phyloP scores from a whole-genome alignment of 169 alveolate genomes.

The Perkinsus olseni region DNA sequence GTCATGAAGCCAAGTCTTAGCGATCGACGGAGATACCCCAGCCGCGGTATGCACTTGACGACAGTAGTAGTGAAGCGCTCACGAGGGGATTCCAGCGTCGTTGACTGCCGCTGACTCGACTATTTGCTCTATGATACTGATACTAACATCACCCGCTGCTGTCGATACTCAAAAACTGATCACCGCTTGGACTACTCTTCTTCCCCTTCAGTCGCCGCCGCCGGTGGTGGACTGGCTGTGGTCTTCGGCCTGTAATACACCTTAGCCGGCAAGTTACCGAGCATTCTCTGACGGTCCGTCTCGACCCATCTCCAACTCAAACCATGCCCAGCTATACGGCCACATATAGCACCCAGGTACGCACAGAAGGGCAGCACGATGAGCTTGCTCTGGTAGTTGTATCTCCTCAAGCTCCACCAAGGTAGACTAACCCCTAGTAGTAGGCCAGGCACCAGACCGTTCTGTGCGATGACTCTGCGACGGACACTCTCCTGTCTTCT shows the following conservation, averaged over 20 bases:
- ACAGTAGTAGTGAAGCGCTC: no score
- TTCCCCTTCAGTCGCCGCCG: not conserved
- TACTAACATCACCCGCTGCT: not conserved
- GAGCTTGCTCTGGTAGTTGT: slow-evolving; percentile 27
- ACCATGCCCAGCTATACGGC: slow-evolving; percentile 24
- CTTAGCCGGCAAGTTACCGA: slow-evolving; percentile 24
- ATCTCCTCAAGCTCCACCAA: slow-evolving; percentile 13
- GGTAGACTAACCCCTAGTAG: not conserved
- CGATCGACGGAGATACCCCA: not conserved
- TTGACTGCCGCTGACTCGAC: not conserved
- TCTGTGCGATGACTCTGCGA: slow-evolving; percentile 25
- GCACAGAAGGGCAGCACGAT: slow-evolving; percentile 30
- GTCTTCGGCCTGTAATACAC: slow-evolving; percentile 14
- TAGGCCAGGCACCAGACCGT: slow-evolving; percentile 26
- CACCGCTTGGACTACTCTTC: not conserved
- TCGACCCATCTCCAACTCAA: slow-evolving; percentile 27
- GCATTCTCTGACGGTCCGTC: slow-evolving; percentile 27
- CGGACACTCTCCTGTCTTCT: slow-evolving; percentile 28
- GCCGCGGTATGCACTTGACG: not conserved
- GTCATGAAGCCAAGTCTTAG: not conserved
- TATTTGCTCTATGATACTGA: not conserved
- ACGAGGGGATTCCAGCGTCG: not conserved
- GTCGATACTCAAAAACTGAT: not conserved
- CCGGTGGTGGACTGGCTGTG: no score
- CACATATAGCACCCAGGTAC: slow-evolving; percentile 22